Conservation (phyloP, 2,329 filamentous ascomycete species). For the Cytospora piceicola region DNA sequence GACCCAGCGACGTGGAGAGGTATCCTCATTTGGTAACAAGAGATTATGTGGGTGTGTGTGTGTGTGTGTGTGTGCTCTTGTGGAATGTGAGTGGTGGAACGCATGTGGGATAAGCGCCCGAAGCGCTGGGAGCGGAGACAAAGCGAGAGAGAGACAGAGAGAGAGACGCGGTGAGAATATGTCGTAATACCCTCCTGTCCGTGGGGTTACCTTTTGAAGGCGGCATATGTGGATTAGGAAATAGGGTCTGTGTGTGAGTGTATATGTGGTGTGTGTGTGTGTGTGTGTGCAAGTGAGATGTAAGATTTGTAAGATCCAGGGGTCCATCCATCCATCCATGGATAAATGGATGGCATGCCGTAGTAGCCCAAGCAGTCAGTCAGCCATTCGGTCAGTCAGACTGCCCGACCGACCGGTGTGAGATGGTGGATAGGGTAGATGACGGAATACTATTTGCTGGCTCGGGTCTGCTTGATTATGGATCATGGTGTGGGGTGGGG, state of each 20-base stretch:
- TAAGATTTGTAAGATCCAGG: neutral
- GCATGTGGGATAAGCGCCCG: neutral
- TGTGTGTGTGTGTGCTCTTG: neutral
- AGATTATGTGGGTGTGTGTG: too few species aligned
- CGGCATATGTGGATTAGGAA: neutral
- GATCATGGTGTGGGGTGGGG: too few species aligned
- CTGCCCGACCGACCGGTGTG: neutral
- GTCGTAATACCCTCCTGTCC: neutral
- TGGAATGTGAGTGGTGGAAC: neutral
- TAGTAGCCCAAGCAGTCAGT: too few species aligned
- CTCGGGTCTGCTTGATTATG: too few species aligned
- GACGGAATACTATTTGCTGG: too few species aligned
- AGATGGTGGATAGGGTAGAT: neutral
- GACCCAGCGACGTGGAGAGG: neutral
- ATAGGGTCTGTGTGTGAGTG: neutral
- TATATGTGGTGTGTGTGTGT: neutral
- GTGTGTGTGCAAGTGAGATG: neutral
- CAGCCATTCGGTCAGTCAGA: neutral
- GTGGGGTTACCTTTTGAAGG: neutral
- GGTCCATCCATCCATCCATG: neutral
- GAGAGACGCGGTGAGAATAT: neutral
- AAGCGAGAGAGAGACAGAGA: neutral
- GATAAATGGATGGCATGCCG: too few species aligned
- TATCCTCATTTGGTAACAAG: neutral
- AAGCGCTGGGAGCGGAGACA: neutral